Evolutionary conservation across 345 rosid genomes (phyloP), one percentile per base, ranked within the genome.

Genomic region (Theobroma cacao): DNA sequence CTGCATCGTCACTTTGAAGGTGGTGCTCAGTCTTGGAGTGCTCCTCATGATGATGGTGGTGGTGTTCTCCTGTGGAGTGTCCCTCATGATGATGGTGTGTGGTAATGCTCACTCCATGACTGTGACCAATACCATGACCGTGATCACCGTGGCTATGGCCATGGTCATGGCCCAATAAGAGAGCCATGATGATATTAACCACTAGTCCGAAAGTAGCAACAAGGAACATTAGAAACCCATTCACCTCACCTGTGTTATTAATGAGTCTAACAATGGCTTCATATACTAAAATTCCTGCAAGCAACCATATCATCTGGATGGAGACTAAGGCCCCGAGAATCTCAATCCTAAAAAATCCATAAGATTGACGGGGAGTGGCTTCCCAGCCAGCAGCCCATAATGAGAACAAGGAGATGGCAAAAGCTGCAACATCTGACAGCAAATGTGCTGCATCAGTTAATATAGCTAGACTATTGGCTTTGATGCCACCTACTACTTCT

Each of bases 381-480:
- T 84, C 89, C 90, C 92, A 87, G 31, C 89, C 80, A 0, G 89
- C 63, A 45, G 89, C 90, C 92, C 92, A 85, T 17, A 89, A 58
- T 7, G 86, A 79, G 77, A 85, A 87, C 14, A 87, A 80, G 2
- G 89, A 89, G 56, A 89, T 89, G 15, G 86, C 88, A 81, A 84
- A 87, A 2, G 90, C 82, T 22, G 92, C 90, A 55, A 77, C 80
- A 77, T 77, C 80, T 4, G 80, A 77, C 45, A 77, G 65, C 74
- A 77, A 67, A 68, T 84, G 89, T 22, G 89, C 89, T 18, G 90
- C 92, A 72, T 87, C 90, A 1, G 90, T 85, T 75, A 89, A 78
- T 17, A 89, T 84, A 0, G 90, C 85, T 43, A 87, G 84, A 68
- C 89, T 85, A 78, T 89, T 89, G 78, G 90, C 88, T 81, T 84